Conservation (phyloP, 768 basidiomycete species). For the Tubosaeta brunneosetosa region DNA sequence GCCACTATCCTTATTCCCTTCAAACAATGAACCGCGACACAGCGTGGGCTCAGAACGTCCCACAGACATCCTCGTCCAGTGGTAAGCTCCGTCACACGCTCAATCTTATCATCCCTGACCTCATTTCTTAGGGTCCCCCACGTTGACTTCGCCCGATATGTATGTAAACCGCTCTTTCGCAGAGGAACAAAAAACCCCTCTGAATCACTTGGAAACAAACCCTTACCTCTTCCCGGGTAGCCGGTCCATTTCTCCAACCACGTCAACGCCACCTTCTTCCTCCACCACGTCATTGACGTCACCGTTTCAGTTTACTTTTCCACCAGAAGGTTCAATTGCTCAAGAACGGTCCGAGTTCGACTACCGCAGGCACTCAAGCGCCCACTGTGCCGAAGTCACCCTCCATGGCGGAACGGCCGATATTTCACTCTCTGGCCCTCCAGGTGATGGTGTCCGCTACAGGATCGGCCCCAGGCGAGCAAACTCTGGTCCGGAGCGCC, state of each 20-base stretch:
- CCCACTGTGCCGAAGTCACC: conserved; percentile 56
- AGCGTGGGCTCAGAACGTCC: conserved; percentile 26
- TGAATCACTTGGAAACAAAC: conserved; percentile 48
- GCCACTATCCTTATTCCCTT: conserved; percentile 42
- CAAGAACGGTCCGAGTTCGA: conserved; percentile 63
- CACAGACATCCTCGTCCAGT: conserved; percentile 30
- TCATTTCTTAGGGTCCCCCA: conserved; percentile 55
- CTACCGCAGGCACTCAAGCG: conserved; percentile 54
- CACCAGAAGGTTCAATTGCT: conserved; percentile 44
- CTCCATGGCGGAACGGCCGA: conserved; percentile 73
- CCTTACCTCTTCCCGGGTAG: conserved; percentile 61
- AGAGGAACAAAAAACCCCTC: conserved; percentile 55
- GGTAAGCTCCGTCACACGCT: conserved; percentile 26
- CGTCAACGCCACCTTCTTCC: conserved; percentile 57
- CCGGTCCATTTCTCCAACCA: conserved; percentile 67
- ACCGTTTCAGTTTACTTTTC: conserved; percentile 62
- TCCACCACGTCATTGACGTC: conserved; percentile 59
- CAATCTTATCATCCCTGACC: conserved; percentile 29
- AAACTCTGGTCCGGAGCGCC: conserved; percentile 46
- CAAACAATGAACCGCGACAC: conserved; percentile 32
- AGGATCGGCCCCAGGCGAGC: conserved; percentile 48
- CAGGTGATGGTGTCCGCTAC: conserved; percentile 57
- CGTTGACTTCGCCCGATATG: conserved; percentile 42
- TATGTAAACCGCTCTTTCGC: conserved; percentile 43
- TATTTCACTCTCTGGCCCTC: conserved; percentile 51